phyloP scores from a whole-genome alignment of 805 yeast species.

The Tetrapisispora iriomotensis region DNA sequence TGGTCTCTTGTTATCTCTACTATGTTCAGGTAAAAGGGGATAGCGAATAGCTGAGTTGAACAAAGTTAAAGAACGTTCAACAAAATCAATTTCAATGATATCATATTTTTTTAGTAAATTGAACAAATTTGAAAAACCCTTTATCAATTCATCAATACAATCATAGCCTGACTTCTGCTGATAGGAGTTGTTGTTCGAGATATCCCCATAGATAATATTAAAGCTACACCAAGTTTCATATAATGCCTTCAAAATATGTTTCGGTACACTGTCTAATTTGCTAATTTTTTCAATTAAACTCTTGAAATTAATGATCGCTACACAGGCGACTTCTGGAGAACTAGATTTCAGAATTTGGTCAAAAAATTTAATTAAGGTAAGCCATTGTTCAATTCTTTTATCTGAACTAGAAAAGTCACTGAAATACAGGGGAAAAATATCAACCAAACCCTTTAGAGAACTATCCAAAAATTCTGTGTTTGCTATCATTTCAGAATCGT shows the following conservation, averaged over 20 bases:
- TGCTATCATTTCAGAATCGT: slow-evolving; percentile 29
- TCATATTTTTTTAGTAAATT: slow-evolving; percentile 26
- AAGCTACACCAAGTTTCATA: slow-evolving; percentile 44
- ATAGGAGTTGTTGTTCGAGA: slow-evolving; percentile 19
- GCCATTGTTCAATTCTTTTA: slow-evolving; percentile 40
- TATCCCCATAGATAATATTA: slow-evolving; percentile 36
- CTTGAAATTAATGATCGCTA: slow-evolving; percentile 48
- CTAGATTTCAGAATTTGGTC: slow-evolving; percentile 32
- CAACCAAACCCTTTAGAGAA: slow-evolving; percentile 55
- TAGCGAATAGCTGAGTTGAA: slow-evolving; percentile 61
- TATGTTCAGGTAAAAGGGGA: slow-evolving; percentile 56
- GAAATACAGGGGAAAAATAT: slow-evolving; percentile 48
- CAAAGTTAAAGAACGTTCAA: slow-evolving; percentile 44
- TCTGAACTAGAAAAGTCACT: slow-evolving; percentile 20
- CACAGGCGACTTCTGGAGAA: slow-evolving; percentile 34
- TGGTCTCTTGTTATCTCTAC: slow-evolving; percentile 44
- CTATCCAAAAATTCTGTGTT: slow-evolving; percentile 56
- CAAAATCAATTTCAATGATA: slow-evolving; percentile 28
- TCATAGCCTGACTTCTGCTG: slow-evolving; percentile 42
- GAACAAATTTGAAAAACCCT: slow-evolving; percentile 43
- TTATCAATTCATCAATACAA: slow-evolving; percentile 45
- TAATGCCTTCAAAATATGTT: slow-evolving; percentile 27
- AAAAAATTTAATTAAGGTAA: slow-evolving; percentile 42
- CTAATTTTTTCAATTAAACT: slow-evolving; percentile 40
- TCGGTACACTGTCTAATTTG: slow-evolving; percentile 27